Conservation (phyloP, 78 protist species). For the Fonticula alba region DNA sequence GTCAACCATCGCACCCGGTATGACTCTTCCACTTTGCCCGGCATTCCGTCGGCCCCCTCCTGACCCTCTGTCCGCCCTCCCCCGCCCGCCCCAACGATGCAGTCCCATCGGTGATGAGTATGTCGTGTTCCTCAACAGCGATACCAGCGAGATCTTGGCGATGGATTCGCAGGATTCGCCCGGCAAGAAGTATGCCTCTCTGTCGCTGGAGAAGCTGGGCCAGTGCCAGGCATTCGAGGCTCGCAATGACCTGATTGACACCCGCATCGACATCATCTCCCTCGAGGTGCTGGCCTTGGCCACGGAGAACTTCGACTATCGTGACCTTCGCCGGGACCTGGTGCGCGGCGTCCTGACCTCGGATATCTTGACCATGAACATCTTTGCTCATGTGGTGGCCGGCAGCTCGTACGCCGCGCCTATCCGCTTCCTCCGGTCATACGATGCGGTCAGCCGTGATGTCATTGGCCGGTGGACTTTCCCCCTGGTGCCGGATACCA, state of each 20-base stretch:
- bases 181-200: too few species aligned
- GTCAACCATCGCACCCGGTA: neutral
- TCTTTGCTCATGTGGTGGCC: constrained; percentile 22
- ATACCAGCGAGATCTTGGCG: too few species aligned
- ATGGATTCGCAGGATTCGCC: too few species aligned
- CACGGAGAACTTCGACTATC: constrained; percentile 51
- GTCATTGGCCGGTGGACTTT: constrained; percentile 56
- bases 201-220: too few species aligned
- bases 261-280: constrained; percentile 53
- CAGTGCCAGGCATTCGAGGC: too few species aligned
- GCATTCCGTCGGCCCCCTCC: too few species aligned
- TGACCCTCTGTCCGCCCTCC: too few species aligned
- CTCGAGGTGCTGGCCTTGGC: constrained; percentile 41
- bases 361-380: constrained; percentile 19
- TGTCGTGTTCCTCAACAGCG: too few species aligned
- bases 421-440: constrained; percentile 30
- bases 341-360: constrained; percentile 27
- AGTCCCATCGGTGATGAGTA: too few species aligned
- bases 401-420: constrained; percentile 41
- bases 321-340: constrained; percentile 33
- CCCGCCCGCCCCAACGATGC: too few species aligned
- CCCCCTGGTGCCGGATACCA: constrained; percentile 60
- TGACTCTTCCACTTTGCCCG: too few species aligned
- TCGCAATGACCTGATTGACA: constrained; percentile 46
- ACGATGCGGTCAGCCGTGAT: constrained; percentile 43